Evolutionary conservation across 495 filamentous ascomycete species (phyloP).

Genomic region (Aspergillus carlsbadensis): DNA sequence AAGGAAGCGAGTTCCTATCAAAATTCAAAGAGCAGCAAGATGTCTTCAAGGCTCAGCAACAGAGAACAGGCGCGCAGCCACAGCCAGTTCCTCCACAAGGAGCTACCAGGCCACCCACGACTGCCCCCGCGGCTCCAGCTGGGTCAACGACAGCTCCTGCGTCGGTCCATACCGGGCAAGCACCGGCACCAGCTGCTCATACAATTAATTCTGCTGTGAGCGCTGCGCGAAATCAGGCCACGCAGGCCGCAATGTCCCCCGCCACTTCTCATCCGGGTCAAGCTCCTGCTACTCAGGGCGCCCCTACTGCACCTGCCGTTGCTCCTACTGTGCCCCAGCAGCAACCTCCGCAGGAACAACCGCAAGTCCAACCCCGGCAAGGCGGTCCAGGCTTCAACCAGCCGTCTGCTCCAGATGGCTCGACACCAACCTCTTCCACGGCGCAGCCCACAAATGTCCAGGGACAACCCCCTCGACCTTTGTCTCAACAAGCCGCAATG

Average conservation of each 20-base stretch:
- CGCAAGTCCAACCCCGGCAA: constrained; percentile 26
- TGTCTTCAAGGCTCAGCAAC: constrained; percentile 43
- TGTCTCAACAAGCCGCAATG: constrained; percentile 64
- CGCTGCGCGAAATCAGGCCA: constrained; percentile 48
- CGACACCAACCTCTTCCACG: constrained; percentile 42
- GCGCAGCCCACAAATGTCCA: constrained; percentile 44
- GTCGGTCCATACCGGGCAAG: constrained; percentile 35
- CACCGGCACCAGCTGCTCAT: constrained; percentile 47
- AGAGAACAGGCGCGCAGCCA: constrained; percentile 23
- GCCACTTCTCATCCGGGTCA: constrained; percentile 39
- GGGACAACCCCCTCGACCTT: constrained; percentile 51
- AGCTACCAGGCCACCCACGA: constrained; percentile 10
- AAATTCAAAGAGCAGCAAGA: constrained; percentile 53
- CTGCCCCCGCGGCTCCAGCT: constrained; percentile 16
- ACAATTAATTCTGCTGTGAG: constrained; percentile 55
- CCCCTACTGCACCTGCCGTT: constrained; percentile 21
- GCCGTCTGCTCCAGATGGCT: constrained; percentile 32
- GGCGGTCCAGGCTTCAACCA: constrained; percentile 41
- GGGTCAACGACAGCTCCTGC: constrained; percentile 24
- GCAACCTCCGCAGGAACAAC: constrained; percentile 47
- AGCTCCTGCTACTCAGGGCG: constrained; percentile 35
- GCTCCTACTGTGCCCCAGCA: constrained; percentile 43
- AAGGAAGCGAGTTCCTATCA: constrained; percentile 45
- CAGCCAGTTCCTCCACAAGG: constrained; percentile 19
- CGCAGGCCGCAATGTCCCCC: constrained; percentile 39